These are phyloP conservation scores for Styphnolobium japonicum DNA, from an alignment of 306 rosid genomes.

Conservation along the genomic window DNA sequence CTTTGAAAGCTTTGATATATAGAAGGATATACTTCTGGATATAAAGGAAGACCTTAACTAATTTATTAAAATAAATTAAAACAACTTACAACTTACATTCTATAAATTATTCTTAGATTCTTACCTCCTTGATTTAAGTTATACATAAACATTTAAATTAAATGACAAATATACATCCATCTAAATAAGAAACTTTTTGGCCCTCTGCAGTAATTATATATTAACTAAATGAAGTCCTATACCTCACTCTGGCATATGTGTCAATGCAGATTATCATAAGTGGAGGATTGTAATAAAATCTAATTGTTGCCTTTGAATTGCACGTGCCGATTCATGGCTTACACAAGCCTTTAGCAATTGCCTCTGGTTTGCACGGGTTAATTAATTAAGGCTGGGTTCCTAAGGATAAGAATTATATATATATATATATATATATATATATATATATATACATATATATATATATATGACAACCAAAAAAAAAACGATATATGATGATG, in stretches of 20 bases:
- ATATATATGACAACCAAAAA: too few species aligned
- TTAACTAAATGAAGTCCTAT: neutral
- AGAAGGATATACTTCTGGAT: too few species aligned
- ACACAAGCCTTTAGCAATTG: slow-evolving; percentile 17
- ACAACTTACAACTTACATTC: too few species aligned
- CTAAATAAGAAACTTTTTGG: neutral
- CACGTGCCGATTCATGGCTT: slow-evolving; percentile 30
- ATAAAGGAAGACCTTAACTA: too few species aligned
- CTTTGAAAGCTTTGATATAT: too few species aligned
- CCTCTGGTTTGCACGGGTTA: slow-evolving; percentile 19
- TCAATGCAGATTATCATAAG: neutral
- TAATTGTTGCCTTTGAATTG: neutral
- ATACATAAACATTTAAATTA: neutral
- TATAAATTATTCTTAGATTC: too few species aligned
- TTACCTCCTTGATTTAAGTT: neutral
- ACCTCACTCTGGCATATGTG: neutral
- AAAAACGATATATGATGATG: neutral
- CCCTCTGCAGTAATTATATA: neutral
- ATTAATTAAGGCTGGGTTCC: neutral
- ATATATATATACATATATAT: too few species aligned
- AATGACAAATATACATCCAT: neutral
- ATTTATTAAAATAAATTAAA: too few species aligned
- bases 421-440: too few species aligned
- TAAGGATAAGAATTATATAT: neutral
- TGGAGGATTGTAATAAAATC: neutral